phyloP scores from a whole-genome alignment of 2,329 filamentous ascomycete genomes.

The Penicillium sp. region DNA sequence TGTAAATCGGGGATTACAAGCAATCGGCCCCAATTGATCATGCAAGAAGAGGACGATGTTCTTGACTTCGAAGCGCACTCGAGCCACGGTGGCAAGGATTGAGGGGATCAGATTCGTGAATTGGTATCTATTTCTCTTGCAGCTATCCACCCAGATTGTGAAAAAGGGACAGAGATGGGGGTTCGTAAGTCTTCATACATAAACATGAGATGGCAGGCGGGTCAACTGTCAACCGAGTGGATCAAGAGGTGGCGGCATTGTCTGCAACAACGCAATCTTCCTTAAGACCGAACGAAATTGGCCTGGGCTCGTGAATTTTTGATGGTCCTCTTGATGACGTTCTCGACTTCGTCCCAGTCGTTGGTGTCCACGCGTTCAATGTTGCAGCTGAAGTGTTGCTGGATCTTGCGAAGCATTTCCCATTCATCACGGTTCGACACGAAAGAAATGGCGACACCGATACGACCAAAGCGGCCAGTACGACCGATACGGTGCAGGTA shows the following conservation, averaged over 20 bases:
- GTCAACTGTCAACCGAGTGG: too few relatives aligned
- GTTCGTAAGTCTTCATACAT: slow-evolving; percentile 32
- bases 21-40: too few relatives aligned
- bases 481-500: slow-evolving; percentile 97
- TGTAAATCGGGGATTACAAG: too few relatives aligned
- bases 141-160: slow-evolving; percentile 17
- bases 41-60: too few relatives aligned
- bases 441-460: slow-evolving; percentile 93
- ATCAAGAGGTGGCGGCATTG: background rate
- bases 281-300: slow-evolving; percentile 29
- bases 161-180: slow-evolving; percentile 23
- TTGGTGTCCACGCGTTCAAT: slow-evolving; percentile 76
- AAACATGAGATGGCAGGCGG: slow-evolving; percentile 19
- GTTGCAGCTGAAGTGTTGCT: slow-evolving; percentile 73
- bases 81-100: background rate
- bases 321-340: slow-evolving; percentile 75
- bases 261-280: too few relatives aligned
- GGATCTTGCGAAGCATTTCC: slow-evolving; percentile 74
- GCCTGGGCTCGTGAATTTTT: slow-evolving; percentile 52
- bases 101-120: slow-evolving; percentile 13
- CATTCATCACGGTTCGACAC: slow-evolving; percentile 84
- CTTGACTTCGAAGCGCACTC: too few relatives aligned
- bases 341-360: slow-evolving; percentile 89
- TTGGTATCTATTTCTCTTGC: slow-evolving; percentile 36
- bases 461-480: slow-evolving; percentile 92